phyloP scores from a whole-genome alignment of 176 grass and related monocot species.

The Dendrocalamus sinicus region DNA sequence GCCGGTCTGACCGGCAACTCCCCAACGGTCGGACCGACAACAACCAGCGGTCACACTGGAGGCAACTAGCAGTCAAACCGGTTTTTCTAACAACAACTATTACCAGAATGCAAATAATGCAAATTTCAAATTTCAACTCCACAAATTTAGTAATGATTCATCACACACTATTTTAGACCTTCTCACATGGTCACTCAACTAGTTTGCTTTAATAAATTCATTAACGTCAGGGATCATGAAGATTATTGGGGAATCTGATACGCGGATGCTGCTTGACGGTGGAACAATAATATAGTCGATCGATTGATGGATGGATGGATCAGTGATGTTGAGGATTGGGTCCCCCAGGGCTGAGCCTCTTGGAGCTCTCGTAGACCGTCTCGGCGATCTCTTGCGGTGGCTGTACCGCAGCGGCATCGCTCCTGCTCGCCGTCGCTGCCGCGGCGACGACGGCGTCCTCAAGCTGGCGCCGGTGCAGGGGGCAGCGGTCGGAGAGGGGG shows the following conservation, averaged over 20 bases:
- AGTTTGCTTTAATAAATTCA: background rate
- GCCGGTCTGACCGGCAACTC: too few relatives aligned
- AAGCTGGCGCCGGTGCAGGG: background rate
- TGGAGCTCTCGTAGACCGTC: conserved; percentile 42
- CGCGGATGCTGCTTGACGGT: conserved; percentile 10
- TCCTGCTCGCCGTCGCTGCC: background rate
- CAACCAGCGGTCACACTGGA: too few relatives aligned
- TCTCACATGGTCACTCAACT: background rate
- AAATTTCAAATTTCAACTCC: too few relatives aligned
- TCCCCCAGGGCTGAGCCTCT: conserved; percentile 68
- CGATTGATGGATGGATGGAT: background rate
- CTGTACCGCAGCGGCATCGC: background rate
- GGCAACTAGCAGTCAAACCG: too few relatives aligned
- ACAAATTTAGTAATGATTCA: too few relatives aligned
- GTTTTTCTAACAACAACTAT: too few relatives aligned
- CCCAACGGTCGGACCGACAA: too few relatives aligned
- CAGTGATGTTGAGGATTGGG: conserved; percentile 88
- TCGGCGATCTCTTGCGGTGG: background rate
- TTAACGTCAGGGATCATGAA: background rate
- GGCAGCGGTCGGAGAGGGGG: conserved; percentile 10
- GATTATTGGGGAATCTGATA: background rate
- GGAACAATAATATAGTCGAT: background rate
- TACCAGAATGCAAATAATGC: too few relatives aligned
- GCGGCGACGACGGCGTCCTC: background rate
- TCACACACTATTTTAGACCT: too few relatives aligned